These are phyloP conservation scores for Haberlea rhodopensis DNA, from an alignment of 257 asterid species.

Conservation along the genomic window DNA sequence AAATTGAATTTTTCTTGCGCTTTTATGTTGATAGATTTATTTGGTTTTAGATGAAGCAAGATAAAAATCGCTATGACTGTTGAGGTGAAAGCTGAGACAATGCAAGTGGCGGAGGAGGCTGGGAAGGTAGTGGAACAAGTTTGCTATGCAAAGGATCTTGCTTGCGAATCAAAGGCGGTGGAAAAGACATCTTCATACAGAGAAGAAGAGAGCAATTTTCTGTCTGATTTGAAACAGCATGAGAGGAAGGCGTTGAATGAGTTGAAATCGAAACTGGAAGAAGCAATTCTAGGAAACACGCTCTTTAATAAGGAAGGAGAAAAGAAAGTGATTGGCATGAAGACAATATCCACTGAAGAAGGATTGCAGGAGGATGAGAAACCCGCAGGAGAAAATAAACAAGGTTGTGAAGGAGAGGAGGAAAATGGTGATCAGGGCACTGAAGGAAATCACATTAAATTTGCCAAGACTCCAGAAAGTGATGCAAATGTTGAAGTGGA, in stretches of 20 bases:
- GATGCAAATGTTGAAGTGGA: conserved; percentile 31
- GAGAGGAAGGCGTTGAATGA: conserved; percentile 66
- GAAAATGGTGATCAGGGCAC: conserved; percentile 10
- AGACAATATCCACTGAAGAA: not conserved
- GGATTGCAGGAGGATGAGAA: conserved; percentile 27
- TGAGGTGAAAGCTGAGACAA: conserved; percentile 51
- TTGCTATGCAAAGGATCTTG: conserved; percentile 37
- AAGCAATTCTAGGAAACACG: conserved; percentile 54
- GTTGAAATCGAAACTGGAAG: conserved; percentile 60
- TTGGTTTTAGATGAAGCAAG: conserved; percentile 19
- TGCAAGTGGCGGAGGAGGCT: conserved; percentile 36
- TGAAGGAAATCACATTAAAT: conserved; percentile 3
- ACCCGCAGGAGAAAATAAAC: not conserved
- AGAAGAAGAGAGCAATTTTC: conserved; percentile 72
- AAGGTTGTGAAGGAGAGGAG: conserved; percentile 17
- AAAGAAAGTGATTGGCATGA: conserved; percentile 18
- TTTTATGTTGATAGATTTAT: not conserved
- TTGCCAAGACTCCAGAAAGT: not conserved
- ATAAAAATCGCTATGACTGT: conserved; percentile 47
- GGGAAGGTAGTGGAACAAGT: conserved; percentile 33
- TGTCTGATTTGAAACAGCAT: conserved; percentile 59
- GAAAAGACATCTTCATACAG: conserved; percentile 73
- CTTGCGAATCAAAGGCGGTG: conserved; percentile 34
- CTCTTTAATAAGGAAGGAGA: conserved; percentile 42
- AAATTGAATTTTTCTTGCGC: not conserved